Evolutionary conservation across 2,329 filamentous ascomycete species (phyloP).

Genomic region (Alternaria arbusti): DNA sequence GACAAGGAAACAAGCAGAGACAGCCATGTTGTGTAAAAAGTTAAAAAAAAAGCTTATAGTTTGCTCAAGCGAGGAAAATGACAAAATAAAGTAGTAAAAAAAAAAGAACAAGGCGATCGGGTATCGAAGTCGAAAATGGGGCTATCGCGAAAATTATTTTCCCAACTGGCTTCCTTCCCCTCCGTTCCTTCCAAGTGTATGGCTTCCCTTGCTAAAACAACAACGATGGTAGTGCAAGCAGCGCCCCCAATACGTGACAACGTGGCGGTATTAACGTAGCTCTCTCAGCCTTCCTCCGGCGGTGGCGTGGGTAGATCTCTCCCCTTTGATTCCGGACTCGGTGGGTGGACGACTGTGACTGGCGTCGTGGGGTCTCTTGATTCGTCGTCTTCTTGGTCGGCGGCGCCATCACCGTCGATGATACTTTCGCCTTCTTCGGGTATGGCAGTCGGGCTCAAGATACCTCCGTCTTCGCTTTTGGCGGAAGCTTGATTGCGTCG

Average conservation of each 20-base stretch:
- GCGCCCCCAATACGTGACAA: not conserved
- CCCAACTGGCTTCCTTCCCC: not conserved
- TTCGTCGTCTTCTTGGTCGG: slow-evolving; percentile 18
- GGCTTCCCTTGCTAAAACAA: not conserved
- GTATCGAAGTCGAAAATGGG: slow-evolving; percentile 9
- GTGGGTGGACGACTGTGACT: slow-evolving; percentile 46
- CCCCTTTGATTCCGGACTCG: slow-evolving; percentile 42
- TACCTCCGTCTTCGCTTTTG: slow-evolving; percentile 39
- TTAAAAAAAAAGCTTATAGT: not conserved
- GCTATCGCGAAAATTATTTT: not conserved
- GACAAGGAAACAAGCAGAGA: not conserved
- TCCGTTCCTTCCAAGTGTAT: not conserved
- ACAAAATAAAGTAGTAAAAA: not conserved
- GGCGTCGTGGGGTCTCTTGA: slow-evolving; percentile 29
- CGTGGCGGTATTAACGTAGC: not conserved
- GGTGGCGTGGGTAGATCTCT: slow-evolving; percentile 41
- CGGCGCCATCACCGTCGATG: slow-evolving; percentile 9
- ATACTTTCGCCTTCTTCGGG: slow-evolving; percentile 31
- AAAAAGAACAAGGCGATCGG: slow-evolving; percentile 4
- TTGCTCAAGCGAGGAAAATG: not conserved
- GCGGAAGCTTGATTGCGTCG: slow-evolving; percentile 51
- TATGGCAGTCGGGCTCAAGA: slow-evolving; percentile 45
- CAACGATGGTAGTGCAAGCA: not conserved
- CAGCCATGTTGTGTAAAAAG: not conserved
- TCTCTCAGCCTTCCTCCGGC: slow-evolving; percentile 23